phyloP scores from a whole-genome alignment of 169 alveolate genomes.

The Plasmodium malariae region DNA sequence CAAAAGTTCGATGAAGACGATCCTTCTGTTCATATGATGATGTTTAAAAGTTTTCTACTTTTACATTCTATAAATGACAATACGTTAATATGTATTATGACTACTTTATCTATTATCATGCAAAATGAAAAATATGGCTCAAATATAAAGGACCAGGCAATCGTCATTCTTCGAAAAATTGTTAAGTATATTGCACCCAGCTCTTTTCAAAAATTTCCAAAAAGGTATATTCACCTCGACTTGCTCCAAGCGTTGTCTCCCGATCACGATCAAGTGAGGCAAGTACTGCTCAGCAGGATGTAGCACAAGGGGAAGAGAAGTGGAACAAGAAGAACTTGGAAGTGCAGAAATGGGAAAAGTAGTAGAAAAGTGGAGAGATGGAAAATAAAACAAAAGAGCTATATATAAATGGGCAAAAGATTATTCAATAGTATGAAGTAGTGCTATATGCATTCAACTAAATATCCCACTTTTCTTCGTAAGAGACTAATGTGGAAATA shows the following conservation, averaged over 20 bases:
- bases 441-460: too few relatives aligned
- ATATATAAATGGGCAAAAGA: too few relatives aligned
- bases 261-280: slow-evolving; percentile 19
- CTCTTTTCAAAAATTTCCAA: slow-evolving; percentile 43
- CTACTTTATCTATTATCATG: slow-evolving; percentile 49
- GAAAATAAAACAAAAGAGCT: too few relatives aligned
- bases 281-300: slow-evolving; percentile 33
- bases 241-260: slow-evolving; percentile 15
- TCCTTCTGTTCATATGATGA: not conserved
- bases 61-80: slow-evolving; percentile 73
- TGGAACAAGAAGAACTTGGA: too few relatives aligned
- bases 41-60: slow-evolving; percentile 17
- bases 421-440: too few relatives aligned
- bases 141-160: slow-evolving; percentile 26
- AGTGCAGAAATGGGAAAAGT: too few relatives aligned
- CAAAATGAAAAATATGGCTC: slow-evolving; percentile 49
- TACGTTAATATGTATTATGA: slow-evolving; percentile 46
- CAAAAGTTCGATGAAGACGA: not conserved
- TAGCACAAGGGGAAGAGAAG: not conserved
- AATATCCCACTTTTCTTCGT: too few relatives aligned
- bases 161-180: slow-evolving; percentile 1
- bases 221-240: slow-evolving; percentile 34
- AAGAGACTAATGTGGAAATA: too few relatives aligned
- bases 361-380: too few relatives aligned
- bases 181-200: slow-evolving; percentile 14